A percentile compares a stretch with the other conserved stretches of the same genome.
Conservation (phyloP, 2,329 filamentous ascomycete genomes). For the Aspergillus fischeri region DNA sequence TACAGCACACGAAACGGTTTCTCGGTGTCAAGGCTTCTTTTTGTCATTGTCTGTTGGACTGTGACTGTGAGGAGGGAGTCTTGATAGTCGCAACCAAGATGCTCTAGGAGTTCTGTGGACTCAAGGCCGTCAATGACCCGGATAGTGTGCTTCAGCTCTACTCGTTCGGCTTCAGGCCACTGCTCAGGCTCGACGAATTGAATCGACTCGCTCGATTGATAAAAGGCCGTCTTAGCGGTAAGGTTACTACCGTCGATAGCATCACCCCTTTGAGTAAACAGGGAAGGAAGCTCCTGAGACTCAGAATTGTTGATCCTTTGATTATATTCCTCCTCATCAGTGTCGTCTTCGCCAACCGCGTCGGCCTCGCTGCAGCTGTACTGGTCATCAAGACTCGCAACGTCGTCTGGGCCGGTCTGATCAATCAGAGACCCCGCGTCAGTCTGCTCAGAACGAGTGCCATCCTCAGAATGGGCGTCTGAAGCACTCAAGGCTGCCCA, state of each 20-base stretch:
- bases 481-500: slow-evolving; percentile 45
- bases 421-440: slow-evolving; percentile 43
- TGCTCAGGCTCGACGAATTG: slow-evolving; percentile 40
- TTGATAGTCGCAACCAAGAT: slow-evolving; percentile 23
- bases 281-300: slow-evolving; percentile 27
- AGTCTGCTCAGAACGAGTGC: slow-evolving; percentile 41
- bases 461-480: slow-evolving; percentile 44
- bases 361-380: slow-evolving; percentile 36
- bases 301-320: slow-evolving; percentile 25
- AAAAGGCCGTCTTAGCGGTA: slow-evolving; percentile 31
- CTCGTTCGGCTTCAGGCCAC: slow-evolving; percentile 36
- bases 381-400: slow-evolving; percentile 40
- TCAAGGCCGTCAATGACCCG: slow-evolving; percentile 31
- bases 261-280: slow-evolving; percentile 24
- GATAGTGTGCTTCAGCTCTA: slow-evolving; percentile 42
- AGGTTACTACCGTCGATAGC: slow-evolving; percentile 34
- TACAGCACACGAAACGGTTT: slow-evolving; percentile 45
- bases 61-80: slow-evolving; percentile 36
- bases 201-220: slow-evolving; percentile 35
- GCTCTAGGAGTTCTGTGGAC: slow-evolving; percentile 24
- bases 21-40: slow-evolving; percentile 35
- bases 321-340: slow-evolving; percentile 23
- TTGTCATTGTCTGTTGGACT: slow-evolving; percentile 43
- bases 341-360: slow-evolving; percentile 28
- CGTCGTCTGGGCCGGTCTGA: slow-evolving; percentile 40